Evolutionary conservation across 805 yeast genomes (phyloP).

Genomic region (Spathaspora passalidarum): DNA sequence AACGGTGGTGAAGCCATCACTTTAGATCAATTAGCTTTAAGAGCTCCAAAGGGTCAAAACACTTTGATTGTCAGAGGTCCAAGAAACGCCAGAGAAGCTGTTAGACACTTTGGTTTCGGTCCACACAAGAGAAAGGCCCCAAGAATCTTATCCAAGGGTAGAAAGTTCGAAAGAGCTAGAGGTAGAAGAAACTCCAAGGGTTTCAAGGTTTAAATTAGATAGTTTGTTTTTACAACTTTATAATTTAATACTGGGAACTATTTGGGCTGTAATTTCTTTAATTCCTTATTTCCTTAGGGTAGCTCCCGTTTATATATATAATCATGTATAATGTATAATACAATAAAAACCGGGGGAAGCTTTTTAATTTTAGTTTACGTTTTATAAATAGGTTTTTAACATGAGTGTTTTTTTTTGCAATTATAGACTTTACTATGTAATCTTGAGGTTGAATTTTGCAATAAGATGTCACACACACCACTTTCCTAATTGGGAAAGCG

Average conservation of each 20-base stretch:
- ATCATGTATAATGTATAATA: neutral
- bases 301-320: neutral
- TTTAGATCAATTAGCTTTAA: slow-evolving; percentile 97
- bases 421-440: neutral
- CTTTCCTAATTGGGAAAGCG: neutral
- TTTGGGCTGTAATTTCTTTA: slow-evolving; percentile 6
- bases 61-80: slow-evolving; percentile 98
- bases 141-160: slow-evolving; percentile 94
- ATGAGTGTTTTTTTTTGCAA: neutral
- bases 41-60: slow-evolving; percentile 99
- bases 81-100: slow-evolving; percentile 98
- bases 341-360: neutral
- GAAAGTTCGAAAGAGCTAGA: slow-evolving; percentile 99
- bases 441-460: neutral
- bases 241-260: slow-evolving; percentile 3
- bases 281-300: slow-evolving; percentile 5
- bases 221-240: slow-evolving; percentile 3
- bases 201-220: slow-evolving; percentile 89
- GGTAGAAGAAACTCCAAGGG: slow-evolving; percentile 99
- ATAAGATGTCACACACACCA: neutral
- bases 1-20: slow-evolving; percentile 99
- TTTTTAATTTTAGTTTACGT: neutral
- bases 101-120: slow-evolving; percentile 99
- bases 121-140: slow-evolving; percentile 99
- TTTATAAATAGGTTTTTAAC: neutral